These are phyloP conservation scores for Pseudogymnoascus sp. DNA, from an alignment of 2,329 filamentous ascomycete genomes.

Conservation along the genomic window DNA sequence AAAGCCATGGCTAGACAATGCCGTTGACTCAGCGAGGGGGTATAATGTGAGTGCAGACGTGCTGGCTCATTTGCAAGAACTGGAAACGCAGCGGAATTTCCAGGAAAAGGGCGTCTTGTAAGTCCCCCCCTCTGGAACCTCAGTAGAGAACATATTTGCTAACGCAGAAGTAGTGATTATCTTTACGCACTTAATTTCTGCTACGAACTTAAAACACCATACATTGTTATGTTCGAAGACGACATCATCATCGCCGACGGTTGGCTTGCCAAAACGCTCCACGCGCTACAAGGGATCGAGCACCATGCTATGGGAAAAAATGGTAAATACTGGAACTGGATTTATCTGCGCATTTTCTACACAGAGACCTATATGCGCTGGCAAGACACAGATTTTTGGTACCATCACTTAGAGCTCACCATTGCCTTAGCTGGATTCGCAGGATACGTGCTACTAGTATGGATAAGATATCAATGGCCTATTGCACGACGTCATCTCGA, in stretches of 20 bases:
- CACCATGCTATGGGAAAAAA: slow-evolving; percentile 8
- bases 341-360: slow-evolving; percentile 10
- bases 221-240: slow-evolving; percentile 32
- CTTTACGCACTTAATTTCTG: slow-evolving; percentile 26
- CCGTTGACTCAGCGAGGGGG: too few relatives aligned
- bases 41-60: too few relatives aligned
- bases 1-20: too few relatives aligned
- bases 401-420: too few relatives aligned
- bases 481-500: too few relatives aligned
- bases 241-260: slow-evolving; percentile 32
- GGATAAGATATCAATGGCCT: too few relatives aligned
- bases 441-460: too few relatives aligned
- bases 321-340: slow-evolving; percentile 12
- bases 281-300: slow-evolving; percentile 13
- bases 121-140: slow-evolving; percentile 10
- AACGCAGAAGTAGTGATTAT: slow-evolving; percentile 23
- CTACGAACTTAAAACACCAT: slow-evolving; percentile 25
- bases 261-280: slow-evolving; percentile 28
- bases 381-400: too few relatives aligned
- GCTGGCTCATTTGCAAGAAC: too few relatives aligned
- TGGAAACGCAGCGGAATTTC: slow-evolving; percentile 18
- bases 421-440: too few relatives aligned
- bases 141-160: background rate
- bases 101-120: slow-evolving; percentile 29
- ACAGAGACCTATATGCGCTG: too few relatives aligned